Conservation (phyloP, 306 rosid genomes). For the Quercus bicolor region DNA sequence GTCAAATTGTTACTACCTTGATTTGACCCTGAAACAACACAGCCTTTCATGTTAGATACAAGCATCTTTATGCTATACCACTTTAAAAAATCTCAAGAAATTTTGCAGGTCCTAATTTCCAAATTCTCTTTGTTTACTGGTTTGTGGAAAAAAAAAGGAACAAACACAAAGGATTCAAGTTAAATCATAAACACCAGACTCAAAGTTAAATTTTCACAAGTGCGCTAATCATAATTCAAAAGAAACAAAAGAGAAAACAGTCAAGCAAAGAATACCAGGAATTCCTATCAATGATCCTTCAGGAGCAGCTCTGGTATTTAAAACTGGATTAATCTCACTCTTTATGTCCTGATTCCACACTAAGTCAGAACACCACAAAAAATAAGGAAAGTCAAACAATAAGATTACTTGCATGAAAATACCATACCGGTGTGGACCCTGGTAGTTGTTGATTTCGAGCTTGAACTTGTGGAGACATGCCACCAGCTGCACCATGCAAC, state of each 20-base stretch:
- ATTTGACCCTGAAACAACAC: slow-evolving; percentile 71
- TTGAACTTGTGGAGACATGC: slow-evolving; percentile 95
- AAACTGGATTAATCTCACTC: slow-evolving; percentile 82
- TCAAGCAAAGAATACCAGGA: slow-evolving; percentile 58
- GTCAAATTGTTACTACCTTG: slow-evolving; percentile 95
- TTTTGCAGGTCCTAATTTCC: slow-evolving; percentile 2
- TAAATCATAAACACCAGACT: background rate
- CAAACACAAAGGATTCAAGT: background rate
- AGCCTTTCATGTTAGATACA: slow-evolving; percentile 27
- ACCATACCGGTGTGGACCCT: slow-evolving; percentile 77
- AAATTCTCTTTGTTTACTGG: slow-evolving; percentile 3
- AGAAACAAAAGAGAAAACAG: slow-evolving; percentile 11
- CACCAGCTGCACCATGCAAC: slow-evolving; percentile 79
- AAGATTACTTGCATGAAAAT: slow-evolving; percentile 16
- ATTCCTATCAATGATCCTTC: slow-evolving; percentile 87
- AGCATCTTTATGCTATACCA: slow-evolving; percentile 17
- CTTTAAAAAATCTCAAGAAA: background rate
- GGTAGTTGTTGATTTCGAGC: slow-evolving; percentile 81
- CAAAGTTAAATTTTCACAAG: background rate
- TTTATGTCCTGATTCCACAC: slow-evolving; percentile 69
- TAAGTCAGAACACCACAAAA: slow-evolving; percentile 29
- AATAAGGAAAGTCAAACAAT: slow-evolving; percentile 13
- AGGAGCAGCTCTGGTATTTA: slow-evolving; percentile 87
- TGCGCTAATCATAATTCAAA: slow-evolving; percentile 11
- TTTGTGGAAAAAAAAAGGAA: slow-evolving; percentile 17